Evolutionary conservation across 2,329 filamentous ascomycete genomes (phyloP).

Genomic region (Colletotrichum navitas): DNA sequence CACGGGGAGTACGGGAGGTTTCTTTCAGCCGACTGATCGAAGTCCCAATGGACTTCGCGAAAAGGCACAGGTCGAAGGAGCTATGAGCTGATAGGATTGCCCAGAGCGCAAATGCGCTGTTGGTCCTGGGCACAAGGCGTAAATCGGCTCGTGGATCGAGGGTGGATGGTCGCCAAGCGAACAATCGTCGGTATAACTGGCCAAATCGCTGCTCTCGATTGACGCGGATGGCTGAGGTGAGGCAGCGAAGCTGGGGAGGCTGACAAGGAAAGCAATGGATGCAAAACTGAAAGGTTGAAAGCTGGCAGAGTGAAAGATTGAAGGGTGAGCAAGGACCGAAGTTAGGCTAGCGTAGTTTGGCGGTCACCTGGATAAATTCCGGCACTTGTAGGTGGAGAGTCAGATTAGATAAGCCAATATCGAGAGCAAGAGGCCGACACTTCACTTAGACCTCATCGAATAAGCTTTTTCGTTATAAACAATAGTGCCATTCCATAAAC

Average conservation of each 20-base stretch:
- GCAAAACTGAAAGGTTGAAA: conserved; percentile 35
- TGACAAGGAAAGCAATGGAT: conserved; percentile 2
- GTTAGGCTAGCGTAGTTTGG: conserved; percentile 33
- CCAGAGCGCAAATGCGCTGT: conserved; percentile 33
- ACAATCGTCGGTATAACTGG: neutral
- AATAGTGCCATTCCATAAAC: neutral
- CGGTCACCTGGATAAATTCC: conserved; percentile 39
- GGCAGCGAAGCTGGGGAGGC: conserved; percentile 14
- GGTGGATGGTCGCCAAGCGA: conserved; percentile 1
- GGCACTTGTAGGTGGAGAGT: neutral
- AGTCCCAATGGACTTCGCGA: neutral
- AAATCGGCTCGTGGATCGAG: neutral
- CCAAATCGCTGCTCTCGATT: neutral
- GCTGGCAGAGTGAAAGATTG: conserved; percentile 40
- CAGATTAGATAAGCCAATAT: conserved; percentile 23
- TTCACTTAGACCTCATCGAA: neutral
- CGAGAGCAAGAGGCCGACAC: neutral
- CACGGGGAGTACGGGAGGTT: neutral
- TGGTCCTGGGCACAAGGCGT: conserved; percentile 2
- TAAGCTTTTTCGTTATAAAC: no score
- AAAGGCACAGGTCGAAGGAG: neutral
- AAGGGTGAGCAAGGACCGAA: conserved; percentile 33
- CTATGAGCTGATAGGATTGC: conserved; percentile 19
- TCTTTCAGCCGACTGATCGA: neutral
- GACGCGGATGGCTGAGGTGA: conserved; percentile 18